Base-by-base conservation (phyloP, 1,284 basidiomycete species). In the Volvariella volvacea region DNA sequence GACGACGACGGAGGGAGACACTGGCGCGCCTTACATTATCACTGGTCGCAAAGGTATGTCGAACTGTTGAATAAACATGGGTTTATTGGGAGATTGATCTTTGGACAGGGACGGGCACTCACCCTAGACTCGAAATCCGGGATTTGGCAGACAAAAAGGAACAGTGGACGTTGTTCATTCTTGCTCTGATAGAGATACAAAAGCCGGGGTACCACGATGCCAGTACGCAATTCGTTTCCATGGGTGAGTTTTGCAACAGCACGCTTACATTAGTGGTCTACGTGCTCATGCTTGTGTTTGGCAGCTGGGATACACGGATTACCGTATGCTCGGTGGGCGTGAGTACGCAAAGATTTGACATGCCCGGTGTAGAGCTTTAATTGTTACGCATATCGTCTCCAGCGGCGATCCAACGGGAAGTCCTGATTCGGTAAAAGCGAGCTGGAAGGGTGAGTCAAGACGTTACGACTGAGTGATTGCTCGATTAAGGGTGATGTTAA, bases 241-340 rank as follows among this genome's bases (percentile, higher is more conserved):
- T 36, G 34, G 34, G 34, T 36, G 34, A 36, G 34, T 6, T 28
- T 6, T 36, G 34, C 6, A 15, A 6, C 19, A 16, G 34, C 7
- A 15, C n/a, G 34, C 19, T 4, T 7, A 6, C 4, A 7, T 8
- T n/a, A 7, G n/a, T 36, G n/a, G 8, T 36, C 34, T 7, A n/a
- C 6, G n/a, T 7, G 19, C 34, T 36, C 19, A 20, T 36, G 6
- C 25, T 28, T 28, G 6, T 36, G n/a, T 7, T n/a, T 36, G 6
- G 8, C 14, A 36, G 34, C 34, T 15, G 34, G 34, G n/a, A 36
- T 36, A 36, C 34, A 36, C n/a, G 34, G 34, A 8, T 36, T 36
- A 20, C 34, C 34, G 34, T 36, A 36, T 36, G 34, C 6, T 7
- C 14, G 34, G 4, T 36, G 34, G 34, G 7, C 34, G 34, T 36